phyloP scores from a whole-genome alignment of 2,329 filamentous ascomycete genomes.

The Phialophora expanda region DNA sequence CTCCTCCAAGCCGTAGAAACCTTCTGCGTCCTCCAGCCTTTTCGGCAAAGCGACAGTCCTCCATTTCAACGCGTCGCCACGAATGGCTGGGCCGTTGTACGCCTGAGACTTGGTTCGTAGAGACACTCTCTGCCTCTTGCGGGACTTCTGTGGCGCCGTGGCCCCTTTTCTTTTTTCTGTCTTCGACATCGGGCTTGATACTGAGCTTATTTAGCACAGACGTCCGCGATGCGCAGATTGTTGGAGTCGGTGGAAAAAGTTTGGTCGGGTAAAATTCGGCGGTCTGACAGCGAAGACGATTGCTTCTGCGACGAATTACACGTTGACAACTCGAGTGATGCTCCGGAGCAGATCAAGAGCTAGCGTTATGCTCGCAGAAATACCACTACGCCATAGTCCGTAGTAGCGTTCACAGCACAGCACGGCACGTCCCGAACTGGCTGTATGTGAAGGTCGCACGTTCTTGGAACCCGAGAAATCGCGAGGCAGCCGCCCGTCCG shows the following conservation, averaged over 20 bases:
- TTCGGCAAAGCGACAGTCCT: constrained; percentile 71
- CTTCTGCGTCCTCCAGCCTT: constrained; percentile 84
- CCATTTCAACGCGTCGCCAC: constrained; percentile 64
- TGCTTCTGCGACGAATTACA: background rate
- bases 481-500: background rate
- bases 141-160: constrained; percentile 22
- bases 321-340: too few relatives aligned
- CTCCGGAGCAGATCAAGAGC: too few relatives aligned
- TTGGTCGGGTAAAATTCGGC: background rate
- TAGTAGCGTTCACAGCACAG: background rate
- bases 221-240: background rate
- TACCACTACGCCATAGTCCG: background rate
- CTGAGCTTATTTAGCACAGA: background rate
- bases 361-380: too few relatives aligned
- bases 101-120: constrained; percentile 1
- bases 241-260: background rate
- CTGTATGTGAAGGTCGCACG: too few relatives aligned
- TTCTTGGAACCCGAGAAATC: too few relatives aligned
- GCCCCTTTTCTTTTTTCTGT: constrained; percentile 44
- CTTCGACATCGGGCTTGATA: constrained; percentile 27
- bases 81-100: constrained; percentile 37
- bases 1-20: constrained; percentile 90
- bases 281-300: background rate
- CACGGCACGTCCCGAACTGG: background rate
- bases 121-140: constrained; percentile 29